Conservation (phyloP, 2,329 filamentous ascomycete species). For the Cytospora leucostoma region DNA sequence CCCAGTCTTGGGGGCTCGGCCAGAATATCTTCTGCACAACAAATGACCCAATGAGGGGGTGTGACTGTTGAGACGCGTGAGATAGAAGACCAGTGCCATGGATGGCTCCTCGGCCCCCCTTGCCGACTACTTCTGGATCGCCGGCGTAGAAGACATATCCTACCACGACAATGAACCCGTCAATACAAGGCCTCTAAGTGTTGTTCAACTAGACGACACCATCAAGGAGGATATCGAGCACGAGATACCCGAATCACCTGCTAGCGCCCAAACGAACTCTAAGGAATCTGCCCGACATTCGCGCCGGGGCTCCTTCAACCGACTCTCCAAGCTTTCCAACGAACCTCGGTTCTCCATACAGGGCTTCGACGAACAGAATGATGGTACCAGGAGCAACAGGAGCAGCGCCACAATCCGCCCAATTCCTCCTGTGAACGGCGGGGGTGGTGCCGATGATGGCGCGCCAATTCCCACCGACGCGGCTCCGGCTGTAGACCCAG, state of each 20-base stretch:
- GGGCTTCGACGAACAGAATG: constrained; percentile 56
- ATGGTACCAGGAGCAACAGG: constrained; percentile 62
- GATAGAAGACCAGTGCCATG: constrained; percentile 47
- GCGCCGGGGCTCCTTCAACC: constrained; percentile 60
- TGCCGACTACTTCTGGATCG: constrained; percentile 77
- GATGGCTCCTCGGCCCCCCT: constrained; percentile 64
- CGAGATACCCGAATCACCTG: constrained; percentile 43
- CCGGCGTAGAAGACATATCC: constrained; percentile 67
- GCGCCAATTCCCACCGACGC: constrained; percentile 26
- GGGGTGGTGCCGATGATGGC: constrained; percentile 32
- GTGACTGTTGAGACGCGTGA: constrained; percentile 17
- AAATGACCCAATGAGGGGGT: constrained; percentile 27
- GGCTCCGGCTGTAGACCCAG: background rate
- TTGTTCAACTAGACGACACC: constrained; percentile 54
- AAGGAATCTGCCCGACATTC: constrained; percentile 56
- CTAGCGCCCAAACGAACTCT: constrained; percentile 31
- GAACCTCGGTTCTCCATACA: constrained; percentile 55
- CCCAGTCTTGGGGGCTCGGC: constrained; percentile 16
- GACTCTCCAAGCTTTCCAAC: constrained; percentile 55
- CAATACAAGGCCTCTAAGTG: constrained; percentile 38
- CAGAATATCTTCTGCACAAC: constrained; percentile 14
- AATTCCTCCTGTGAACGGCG: constrained; percentile 31
- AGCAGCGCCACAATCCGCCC: constrained; percentile 66
- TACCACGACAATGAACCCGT: constrained; percentile 55
- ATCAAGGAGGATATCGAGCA: constrained; percentile 65